These are phyloP conservation scores for Leucosporidium scottii DNA, from an alignment of 768 basidiomycete genomes.

Conservation along the genomic window DNA sequence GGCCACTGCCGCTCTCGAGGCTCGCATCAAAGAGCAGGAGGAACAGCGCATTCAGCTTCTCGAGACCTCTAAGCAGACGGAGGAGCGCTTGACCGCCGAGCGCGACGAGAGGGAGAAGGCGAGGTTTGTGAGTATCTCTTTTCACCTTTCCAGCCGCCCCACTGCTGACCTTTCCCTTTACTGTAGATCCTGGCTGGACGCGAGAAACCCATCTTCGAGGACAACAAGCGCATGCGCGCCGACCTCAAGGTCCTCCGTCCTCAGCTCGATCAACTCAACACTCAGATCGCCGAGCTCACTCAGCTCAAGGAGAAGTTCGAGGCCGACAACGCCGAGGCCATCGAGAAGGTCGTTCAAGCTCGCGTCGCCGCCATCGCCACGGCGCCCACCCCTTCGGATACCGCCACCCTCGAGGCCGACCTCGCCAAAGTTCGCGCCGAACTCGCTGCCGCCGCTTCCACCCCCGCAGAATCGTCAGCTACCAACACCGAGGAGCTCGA, in stretches of 20 bases:
- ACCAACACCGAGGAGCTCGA: constrained; percentile 8
- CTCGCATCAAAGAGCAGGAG: constrained; percentile 7
- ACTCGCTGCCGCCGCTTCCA: not conserved
- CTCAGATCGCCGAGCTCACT: not conserved
- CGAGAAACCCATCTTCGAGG: constrained; percentile 24
- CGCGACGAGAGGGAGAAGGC: constrained; percentile 9
- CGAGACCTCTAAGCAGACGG: constrained; percentile 6
- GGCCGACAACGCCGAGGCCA: constrained; percentile 26
- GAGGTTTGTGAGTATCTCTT: not conserved
- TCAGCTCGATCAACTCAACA: not conserved
- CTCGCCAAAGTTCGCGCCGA: constrained; percentile 11
- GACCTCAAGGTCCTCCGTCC: constrained; percentile 14
- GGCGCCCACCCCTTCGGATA: constrained; percentile 30
- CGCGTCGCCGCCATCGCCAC: constrained; percentile 25
- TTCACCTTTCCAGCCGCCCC: not conserved
- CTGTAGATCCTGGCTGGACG: constrained; percentile 14
- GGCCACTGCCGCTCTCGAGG: not conserved
- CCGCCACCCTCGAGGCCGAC: constrained; percentile 34
- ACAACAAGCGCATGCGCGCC: constrained; percentile 26
- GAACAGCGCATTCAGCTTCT: not conserved
- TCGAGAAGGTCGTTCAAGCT: constrained; percentile 22
- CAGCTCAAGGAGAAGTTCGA: constrained; percentile 16
- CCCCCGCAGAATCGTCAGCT: constrained; percentile 20
- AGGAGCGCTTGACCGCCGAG: not conserved
- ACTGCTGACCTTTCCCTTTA: not conserved